Evolutionary conservation across 352 stramenopile species (phyloP), one percentile per base, ranked within the genome.

Genomic region (Globisporangium orthogonon): DNA sequence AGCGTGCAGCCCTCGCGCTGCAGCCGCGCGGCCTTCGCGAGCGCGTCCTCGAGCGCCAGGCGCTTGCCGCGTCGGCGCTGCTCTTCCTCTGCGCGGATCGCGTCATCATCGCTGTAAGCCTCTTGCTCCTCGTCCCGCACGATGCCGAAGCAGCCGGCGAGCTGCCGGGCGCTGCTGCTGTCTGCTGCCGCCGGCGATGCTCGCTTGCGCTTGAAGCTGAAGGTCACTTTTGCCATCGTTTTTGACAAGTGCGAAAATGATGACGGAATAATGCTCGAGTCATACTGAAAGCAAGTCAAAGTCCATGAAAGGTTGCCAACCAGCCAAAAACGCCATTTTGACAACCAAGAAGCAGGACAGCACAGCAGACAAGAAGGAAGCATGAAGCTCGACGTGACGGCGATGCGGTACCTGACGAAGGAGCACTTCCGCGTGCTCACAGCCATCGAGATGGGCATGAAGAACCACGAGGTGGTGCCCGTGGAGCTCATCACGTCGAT

Each of bases 361-460:
- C 44, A 31, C 11, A 9, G 28, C 4, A 2, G 33, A 10, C 29
- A 23, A 37, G 28, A 55, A 18, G 31, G 47, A 40, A 71, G 62
- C 67, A 95, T 95, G 88, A 97, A 97, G 79, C 86, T 97, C 65
- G 91, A 97, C 66, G 90, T 96, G 50, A 95, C 87, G 23, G 88
- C 85, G 30, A 97, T 97, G 90, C 85, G 90, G 54, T 97, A 97
- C 70, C 81, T 97, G 66, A 95, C 85, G 28, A 94, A 92, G 73
- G 78, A 95, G 81, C 96, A 99, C 79, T 99, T 98, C 76, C 91
- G 97, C 48, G 97, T 99, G 58, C 87, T 99, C 43, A 98, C 95
- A 50, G 96, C 97, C 46, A 97, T 99, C 51, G 98, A 99, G 74
- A 96, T 98, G 78, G 96, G 97, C 55, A 98, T 99, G 96, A 97